Evolutionary conservation across 257 asterid species (phyloP), one percentile per base, ranked within the genome.

Genomic region (Fraxinus quadrangulata): DNA sequence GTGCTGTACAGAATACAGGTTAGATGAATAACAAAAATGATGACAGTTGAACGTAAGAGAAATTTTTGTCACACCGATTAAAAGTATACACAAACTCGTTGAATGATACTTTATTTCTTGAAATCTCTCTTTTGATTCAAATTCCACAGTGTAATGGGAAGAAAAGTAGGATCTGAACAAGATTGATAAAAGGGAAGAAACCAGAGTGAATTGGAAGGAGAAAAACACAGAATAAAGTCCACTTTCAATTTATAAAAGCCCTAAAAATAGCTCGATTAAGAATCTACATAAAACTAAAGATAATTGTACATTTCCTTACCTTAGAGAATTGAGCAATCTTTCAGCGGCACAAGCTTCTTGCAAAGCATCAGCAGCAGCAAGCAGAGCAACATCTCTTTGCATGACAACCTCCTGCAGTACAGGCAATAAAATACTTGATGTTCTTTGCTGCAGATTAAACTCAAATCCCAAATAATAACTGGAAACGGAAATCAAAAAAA

Each of bases 281-380:
- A 56, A 54, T 54, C 67, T 1, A 3, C 14, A 6, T 26, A 78
- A 69, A 34, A 42, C 19, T 42, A 49, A 21, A 23, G 24, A 16
- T 51, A 17, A 37, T 19, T 30, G 16, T 28, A 13, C 19, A 13
- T 67, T 78, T 75, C 40, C 75, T 78, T 70, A 93, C 97, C 97
- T 85, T 76, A 93, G 86, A 75, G 96, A 87, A 83, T 86, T 87
- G 77, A 92, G 92, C 87, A 89, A 73, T 75, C 95, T 91, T 80
- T 92, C 97, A 68, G 96, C 88, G 80, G 87, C 94, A 80, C 96
- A 89, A 68, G 96, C 96, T 75, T 89, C 96, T 78, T 92, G 97
- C 72, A 93, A 83, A 49, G 97, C 94, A 76, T 88, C 92, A 59
- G 85, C 86, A 76, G 97, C 97, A 63, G 92, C 91, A 81, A 79